Percentiles rank a stretch among this genome's conserved stretches.
Evolutionary conservation across 2,329 filamentous ascomycete genomes (phyloP).

Genomic region (Gliomastix tumulicola): DNA sequence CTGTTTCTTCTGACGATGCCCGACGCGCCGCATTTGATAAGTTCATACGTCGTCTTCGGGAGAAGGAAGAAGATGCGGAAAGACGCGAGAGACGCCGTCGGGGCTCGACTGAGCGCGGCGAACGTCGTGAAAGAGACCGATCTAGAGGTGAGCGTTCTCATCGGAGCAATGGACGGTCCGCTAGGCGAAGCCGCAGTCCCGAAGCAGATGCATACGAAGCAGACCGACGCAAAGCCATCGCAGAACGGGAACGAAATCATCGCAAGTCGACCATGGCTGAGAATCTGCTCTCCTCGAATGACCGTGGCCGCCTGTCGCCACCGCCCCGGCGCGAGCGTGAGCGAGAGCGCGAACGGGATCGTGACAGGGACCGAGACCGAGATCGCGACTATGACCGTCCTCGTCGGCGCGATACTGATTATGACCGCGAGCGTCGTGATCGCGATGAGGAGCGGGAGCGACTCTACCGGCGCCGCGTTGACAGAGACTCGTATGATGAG

Average conservation of each 20-base stretch:
- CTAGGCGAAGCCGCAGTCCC: constrained; percentile 74
- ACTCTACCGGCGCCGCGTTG: constrained; percentile 72
- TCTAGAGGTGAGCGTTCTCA: constrained; percentile 57
- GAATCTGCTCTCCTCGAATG: constrained; percentile 45
- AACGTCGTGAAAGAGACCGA: constrained; percentile 57
- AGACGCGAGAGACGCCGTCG: constrained; percentile 54
- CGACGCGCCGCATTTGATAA: constrained; percentile 86
- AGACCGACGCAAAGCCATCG: constrained; percentile 86
- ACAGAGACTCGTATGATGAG: constrained; percentile 74
- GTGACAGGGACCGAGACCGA: constrained; percentile 28
- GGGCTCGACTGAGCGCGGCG: constrained; percentile 41
- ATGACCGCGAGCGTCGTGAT: constrained; percentile 81
- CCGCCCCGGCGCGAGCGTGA: constrained; percentile 34
- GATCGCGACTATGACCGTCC: constrained; percentile 41
- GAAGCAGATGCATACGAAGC: constrained; percentile 93
- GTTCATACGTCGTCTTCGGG: constrained; percentile 80
- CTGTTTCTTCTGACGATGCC: constrained; percentile 74
- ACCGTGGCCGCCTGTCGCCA: constrained; percentile 38
- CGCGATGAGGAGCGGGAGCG: constrained; percentile 88
- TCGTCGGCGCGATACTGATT: constrained; percentile 58
- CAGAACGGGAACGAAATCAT: constrained; percentile 90
- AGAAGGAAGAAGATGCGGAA: constrained; percentile 81
- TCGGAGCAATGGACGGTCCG: constrained; percentile 47
- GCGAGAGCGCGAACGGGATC: constrained; percentile 32
- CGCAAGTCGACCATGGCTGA: constrained; percentile 70